phyloP scores from a whole-genome alignment of 371 early-diverging fungal species.

The Mucor plumbeus region DNA sequence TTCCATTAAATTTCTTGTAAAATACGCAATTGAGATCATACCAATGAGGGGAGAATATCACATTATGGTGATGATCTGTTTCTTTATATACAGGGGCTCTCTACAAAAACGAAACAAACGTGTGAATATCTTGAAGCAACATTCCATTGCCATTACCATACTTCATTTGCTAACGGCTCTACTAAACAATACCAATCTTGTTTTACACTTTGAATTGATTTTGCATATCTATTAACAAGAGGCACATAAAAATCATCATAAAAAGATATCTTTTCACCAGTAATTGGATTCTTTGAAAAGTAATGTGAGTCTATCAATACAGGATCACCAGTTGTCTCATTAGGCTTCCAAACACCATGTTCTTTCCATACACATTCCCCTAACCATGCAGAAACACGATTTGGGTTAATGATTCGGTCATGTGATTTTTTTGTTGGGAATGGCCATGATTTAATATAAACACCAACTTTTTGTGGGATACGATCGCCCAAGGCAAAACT shows the following conservation, averaged over 20 bases:
- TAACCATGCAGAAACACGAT: constrained; percentile 64
- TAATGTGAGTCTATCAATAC: constrained; percentile 61
- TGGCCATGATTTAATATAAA: constrained; percentile 78
- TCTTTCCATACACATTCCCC: constrained; percentile 77
- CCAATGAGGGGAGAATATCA: constrained; percentile 59
- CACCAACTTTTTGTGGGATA: constrained; percentile 66
- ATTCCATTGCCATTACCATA: constrained; percentile 11
- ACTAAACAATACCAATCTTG: constrained; percentile 67
- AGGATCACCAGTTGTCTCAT: constrained; percentile 57
- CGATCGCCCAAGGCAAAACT: constrained; percentile 75
- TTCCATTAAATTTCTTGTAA: constrained; percentile 74
- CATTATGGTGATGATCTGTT: constrained; percentile 60
- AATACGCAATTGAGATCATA: constrained; percentile 71
- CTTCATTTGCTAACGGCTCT: constrained; percentile 81
- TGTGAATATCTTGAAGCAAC: neutral
- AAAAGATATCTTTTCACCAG: constrained; percentile 61
- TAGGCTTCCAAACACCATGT: constrained; percentile 78
- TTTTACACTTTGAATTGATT: constrained; percentile 63
- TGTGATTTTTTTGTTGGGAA: constrained; percentile 68
- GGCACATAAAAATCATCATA: constrained; percentile 72
- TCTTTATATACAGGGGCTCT: constrained; percentile 67
- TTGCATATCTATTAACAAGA: constrained; percentile 64
- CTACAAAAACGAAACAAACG: constrained; percentile 24
- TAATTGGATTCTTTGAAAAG: constrained; percentile 69
- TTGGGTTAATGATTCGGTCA: constrained; percentile 60